These are phyloP conservation scores for Argentina anserina DNA, from an alignment of 306 rosid genomes.

Conservation along the genomic window DNA sequence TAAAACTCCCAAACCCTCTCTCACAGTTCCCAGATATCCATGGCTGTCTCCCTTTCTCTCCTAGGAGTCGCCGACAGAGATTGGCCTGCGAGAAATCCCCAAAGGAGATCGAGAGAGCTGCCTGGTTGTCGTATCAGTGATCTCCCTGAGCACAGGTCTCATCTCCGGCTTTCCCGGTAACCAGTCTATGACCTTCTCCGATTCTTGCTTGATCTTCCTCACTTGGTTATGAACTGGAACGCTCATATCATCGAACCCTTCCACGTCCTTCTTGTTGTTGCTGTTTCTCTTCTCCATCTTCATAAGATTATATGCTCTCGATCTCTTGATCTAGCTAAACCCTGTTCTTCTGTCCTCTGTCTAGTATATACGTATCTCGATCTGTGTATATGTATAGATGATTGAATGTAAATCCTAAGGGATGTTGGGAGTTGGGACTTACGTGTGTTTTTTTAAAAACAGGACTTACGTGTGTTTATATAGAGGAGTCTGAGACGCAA, in stretches of 20 bases:
- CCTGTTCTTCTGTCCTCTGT: neutral
- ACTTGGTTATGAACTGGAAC: constrained; percentile 69
- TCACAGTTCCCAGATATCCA: neutral
- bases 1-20: neutral
- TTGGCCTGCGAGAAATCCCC: constrained; percentile 53
- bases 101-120: constrained; percentile 74
- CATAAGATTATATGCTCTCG: neutral
- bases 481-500: constrained; percentile 41
- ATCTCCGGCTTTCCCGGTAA: constrained; percentile 53
- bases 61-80: constrained; percentile 60
- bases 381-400: neutral
- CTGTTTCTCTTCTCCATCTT: constrained; percentile 48
- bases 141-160: constrained; percentile 46
- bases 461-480: constrained; percentile 10
- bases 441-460: constrained; percentile 3
- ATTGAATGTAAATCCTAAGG: neutral
- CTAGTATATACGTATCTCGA: neutral
- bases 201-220: constrained; percentile 75
- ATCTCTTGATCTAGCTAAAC: neutral
- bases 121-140: constrained; percentile 25
- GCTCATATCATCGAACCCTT: constrained; percentile 22
- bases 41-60: neutral
- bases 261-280: constrained; percentile 15
- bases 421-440: neutral
- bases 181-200: constrained; percentile 53